phyloP scores from a whole-genome alignment of 1,139 yeast species.

The Yamadazyma mexicana region DNA sequence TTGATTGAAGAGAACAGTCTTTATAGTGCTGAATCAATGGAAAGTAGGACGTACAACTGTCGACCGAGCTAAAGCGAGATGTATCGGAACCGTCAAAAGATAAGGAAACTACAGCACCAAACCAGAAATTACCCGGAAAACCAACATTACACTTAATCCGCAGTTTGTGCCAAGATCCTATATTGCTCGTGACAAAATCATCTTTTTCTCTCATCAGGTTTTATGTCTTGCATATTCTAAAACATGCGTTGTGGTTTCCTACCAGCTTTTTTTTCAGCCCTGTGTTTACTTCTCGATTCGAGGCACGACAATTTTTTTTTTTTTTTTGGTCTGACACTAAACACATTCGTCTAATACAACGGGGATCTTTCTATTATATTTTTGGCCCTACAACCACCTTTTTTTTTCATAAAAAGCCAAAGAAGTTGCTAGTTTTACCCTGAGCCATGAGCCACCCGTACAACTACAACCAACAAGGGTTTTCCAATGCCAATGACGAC shows the following conservation, averaged over 20 bases:
- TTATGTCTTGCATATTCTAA: no score
- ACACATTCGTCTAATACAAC: constrained; percentile 1
- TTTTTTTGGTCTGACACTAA: constrained; percentile 5
- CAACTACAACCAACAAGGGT: constrained; percentile 6
- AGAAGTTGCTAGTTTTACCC: background rate
- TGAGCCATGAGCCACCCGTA: constrained; percentile 10
- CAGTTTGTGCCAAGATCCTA: no score
- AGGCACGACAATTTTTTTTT: constrained; percentile 5
- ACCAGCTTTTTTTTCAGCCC: constrained; percentile 8
- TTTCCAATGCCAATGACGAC: constrained; percentile 2
- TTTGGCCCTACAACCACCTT: background rate
- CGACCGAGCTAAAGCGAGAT: no score
- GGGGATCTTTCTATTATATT: background rate
- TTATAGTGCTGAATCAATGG: no score
- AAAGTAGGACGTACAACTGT: no score
- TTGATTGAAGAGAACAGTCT: no score
- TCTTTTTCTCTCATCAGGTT: no score
- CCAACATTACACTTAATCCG: no score
- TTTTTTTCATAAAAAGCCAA: background rate
- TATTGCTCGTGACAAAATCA: no score
- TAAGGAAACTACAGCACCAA: no score
- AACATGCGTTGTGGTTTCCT: background rate
- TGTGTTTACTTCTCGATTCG: constrained; percentile 11
- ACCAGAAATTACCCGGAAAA: no score
- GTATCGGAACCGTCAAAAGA: no score